Percentiles rank a stretch among this genome's conserved stretches.
Evolutionary conservation across 495 filamentous ascomycete species (phyloP).

Genomic region (Barbatosphaeria neglecta): DNA sequence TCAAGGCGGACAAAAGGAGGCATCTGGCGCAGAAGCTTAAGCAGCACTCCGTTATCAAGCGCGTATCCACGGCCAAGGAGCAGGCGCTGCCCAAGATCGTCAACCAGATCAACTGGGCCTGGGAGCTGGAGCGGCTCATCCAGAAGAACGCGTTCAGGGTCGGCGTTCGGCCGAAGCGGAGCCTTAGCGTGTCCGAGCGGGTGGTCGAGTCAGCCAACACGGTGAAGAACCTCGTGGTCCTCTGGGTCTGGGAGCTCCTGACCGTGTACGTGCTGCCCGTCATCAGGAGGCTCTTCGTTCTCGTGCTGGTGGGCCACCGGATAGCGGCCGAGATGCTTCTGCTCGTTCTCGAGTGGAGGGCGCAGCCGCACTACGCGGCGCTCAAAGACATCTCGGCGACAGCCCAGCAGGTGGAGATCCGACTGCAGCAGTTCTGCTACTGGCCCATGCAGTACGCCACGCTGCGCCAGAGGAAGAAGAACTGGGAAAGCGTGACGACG

Average conservation of each 20-base stretch:
- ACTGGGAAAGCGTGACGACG: constrained; percentile 92
- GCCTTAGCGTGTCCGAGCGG: constrained; percentile 83
- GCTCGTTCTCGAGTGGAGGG: constrained; percentile 76
- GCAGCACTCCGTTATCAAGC: constrained; percentile 70
- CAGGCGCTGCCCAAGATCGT: constrained; percentile 67
- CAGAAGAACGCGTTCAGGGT: constrained; percentile 80
- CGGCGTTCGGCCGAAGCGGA: constrained; percentile 66
- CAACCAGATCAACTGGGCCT: constrained; percentile 93
- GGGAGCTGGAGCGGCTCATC: constrained; percentile 71
- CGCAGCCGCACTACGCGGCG: constrained; percentile 66
- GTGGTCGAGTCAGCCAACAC: constrained; percentile 90
- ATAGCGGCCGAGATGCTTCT: constrained; percentile 71
- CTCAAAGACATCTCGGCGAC: constrained; percentile 94
- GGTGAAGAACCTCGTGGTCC: constrained; percentile 60
- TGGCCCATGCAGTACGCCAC: constrained; percentile 97
- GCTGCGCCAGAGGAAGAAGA: constrained; percentile 71
- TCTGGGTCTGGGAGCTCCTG: constrained; percentile 58
- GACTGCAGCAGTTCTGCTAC: constrained; percentile 96
- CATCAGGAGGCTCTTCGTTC: constrained; percentile 58
- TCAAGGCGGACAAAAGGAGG: constrained; percentile 39
- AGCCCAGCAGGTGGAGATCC: constrained; percentile 97
- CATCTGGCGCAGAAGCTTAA: constrained; percentile 80
- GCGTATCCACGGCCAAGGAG: constrained; percentile 70
- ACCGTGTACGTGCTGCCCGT: constrained; percentile 71
- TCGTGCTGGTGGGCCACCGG: constrained; percentile 70